Conservation (phyloP, 176 grass and related monocot genomes). For the Rhipidocladum racemiflorum region DNA sequence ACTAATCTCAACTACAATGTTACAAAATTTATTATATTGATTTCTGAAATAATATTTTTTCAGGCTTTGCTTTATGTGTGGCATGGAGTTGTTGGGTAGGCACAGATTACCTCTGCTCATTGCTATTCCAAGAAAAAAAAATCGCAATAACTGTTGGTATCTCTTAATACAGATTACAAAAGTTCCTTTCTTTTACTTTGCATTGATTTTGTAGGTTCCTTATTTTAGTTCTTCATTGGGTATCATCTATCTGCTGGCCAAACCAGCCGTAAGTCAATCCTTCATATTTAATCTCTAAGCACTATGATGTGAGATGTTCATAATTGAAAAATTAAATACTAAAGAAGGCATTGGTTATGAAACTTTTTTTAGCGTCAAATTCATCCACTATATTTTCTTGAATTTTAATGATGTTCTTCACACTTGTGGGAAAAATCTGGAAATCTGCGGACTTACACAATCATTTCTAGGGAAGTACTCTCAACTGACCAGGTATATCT, state of each 20-base stretch:
- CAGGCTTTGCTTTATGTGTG: slow-evolving; percentile 70
- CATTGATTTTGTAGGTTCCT: slow-evolving; percentile 56
- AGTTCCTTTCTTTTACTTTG: background rate
- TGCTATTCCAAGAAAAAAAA: background rate
- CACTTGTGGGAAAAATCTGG: background rate
- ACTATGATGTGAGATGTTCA: background rate
- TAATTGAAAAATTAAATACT: background rate
- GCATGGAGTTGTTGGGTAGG: slow-evolving; percentile 86
- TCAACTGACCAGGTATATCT: slow-evolving; percentile 61
- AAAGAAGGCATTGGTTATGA: background rate
- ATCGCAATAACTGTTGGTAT: background rate
- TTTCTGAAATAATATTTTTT: background rate
- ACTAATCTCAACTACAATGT: too few relatives aligned
- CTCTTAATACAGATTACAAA: background rate
- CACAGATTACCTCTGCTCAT: background rate
- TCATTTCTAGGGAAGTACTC: slow-evolving; percentile 61
- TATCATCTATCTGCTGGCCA: slow-evolving; percentile 69
- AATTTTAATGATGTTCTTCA: background rate
- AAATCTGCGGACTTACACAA: slow-evolving; percentile 56
- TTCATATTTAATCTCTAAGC: background rate
- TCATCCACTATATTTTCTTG: background rate
- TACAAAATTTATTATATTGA: background rate
- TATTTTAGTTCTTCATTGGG: slow-evolving; percentile 84
- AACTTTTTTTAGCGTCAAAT: background rate
- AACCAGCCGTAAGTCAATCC: slow-evolving; percentile 69